Evolutionary conservation across 2,329 filamentous ascomycete species (phyloP).

Genomic region (Macrophomina phaseolina): DNA sequence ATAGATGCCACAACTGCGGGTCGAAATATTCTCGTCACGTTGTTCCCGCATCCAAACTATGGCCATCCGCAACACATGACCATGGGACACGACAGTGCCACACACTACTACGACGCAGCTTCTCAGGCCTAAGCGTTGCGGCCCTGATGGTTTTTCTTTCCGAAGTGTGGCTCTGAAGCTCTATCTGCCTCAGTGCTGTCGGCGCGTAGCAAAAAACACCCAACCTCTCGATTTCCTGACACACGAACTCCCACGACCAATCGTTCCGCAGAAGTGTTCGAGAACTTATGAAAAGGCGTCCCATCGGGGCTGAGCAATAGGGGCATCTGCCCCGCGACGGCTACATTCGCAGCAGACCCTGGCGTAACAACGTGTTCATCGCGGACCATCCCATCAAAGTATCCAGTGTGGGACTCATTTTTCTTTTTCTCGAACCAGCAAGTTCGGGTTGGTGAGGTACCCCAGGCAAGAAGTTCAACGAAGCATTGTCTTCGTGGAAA

Average conservation of each 20-base stretch:
- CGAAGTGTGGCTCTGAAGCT: neutral
- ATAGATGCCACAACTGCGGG: too few species aligned
- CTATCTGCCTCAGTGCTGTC: neutral
- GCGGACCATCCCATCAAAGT: too few species aligned
- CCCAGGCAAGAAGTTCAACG: neutral
- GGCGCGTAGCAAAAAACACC: neutral
- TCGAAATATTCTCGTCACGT: too few species aligned
- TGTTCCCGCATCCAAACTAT: too few species aligned
- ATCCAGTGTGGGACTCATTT: too few species aligned
- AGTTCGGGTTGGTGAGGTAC: neutral
- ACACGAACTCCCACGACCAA: neutral
- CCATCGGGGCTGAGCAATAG: conserved; percentile 3
- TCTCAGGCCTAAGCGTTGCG: neutral
- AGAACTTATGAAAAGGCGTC: neutral
- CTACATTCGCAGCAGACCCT: too few species aligned
- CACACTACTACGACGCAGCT: too few species aligned
- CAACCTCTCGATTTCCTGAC: neutral
- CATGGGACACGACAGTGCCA: too few species aligned
- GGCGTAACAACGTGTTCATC: too few species aligned
- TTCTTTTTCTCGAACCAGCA: too few species aligned
- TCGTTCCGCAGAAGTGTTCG: neutral
- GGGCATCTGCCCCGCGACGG: too few species aligned
- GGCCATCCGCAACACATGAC: too few species aligned
- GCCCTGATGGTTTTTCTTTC: neutral
- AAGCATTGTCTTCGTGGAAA: neutral